Evolutionary conservation across 768 basidiomycete genomes (phyloP).

Genomic region (Tylopilus intermedius): DNA sequence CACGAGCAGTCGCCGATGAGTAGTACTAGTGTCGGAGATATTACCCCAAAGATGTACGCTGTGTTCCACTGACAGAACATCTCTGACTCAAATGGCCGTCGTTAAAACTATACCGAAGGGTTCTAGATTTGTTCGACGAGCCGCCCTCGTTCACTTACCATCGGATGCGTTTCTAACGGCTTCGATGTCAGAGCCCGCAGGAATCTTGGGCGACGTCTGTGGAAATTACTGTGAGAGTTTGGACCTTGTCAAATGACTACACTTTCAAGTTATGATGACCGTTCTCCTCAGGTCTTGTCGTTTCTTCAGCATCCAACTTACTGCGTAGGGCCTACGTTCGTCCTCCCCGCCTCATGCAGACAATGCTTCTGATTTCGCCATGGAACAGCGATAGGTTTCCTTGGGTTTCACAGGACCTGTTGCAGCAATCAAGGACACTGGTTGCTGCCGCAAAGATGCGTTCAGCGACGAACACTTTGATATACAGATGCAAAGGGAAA

Average conservation of each 20-base stretch:
- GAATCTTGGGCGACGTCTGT: constrained; percentile 8
- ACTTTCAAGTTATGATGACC: background rate
- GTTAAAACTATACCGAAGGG: no score
- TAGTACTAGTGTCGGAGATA: background rate
- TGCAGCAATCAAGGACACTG: constrained; percentile 17
- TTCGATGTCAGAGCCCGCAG: constrained; percentile 9
- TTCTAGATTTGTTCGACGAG: no score
- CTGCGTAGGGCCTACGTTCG: background rate
- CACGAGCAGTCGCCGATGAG: background rate
- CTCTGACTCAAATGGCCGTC: no score
- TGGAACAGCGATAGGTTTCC: background rate
- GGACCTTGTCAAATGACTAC: background rate
- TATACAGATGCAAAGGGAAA: background rate
- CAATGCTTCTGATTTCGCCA: background rate
- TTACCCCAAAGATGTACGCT: no score
- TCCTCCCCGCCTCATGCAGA: background rate
- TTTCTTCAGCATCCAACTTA: background rate
- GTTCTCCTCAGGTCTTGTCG: background rate
- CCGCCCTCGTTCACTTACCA: no score
- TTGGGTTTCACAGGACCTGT: constrained; percentile 8
- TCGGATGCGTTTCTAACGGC: no score
- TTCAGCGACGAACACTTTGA: constrained; percentile 12
- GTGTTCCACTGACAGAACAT: no score
- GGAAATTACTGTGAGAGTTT: constrained; percentile 12
- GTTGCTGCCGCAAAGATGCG: constrained; percentile 15